Conservation (phyloP, 2,329 filamentous ascomycete species). For the Ilyonectria robusta region DNA sequence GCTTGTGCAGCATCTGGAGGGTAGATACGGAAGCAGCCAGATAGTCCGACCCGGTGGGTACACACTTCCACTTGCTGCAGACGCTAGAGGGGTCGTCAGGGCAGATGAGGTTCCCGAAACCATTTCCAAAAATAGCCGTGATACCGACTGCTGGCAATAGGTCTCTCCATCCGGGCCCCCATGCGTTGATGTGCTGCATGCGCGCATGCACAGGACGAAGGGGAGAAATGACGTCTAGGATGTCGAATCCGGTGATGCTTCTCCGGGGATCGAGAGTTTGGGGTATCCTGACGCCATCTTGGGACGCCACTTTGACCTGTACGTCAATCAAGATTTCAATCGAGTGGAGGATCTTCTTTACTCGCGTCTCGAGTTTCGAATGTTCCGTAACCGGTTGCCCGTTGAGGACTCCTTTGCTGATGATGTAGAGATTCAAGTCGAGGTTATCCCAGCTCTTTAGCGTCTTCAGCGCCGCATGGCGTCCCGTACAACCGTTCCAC, state of each 20-base stretch:
- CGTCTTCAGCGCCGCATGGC: neutral
- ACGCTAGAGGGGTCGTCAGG: neutral
- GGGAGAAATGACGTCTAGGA: neutral
- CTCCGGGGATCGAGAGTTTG: neutral
- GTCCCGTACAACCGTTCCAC: neutral
- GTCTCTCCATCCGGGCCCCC: conserved; percentile 6
- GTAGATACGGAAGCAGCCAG: neutral
- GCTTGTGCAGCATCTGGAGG: conserved; percentile 1
- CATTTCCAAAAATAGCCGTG: neutral
- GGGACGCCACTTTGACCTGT: neutral
- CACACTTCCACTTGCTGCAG: conserved; percentile 1
- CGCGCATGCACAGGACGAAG: conserved; percentile 1
- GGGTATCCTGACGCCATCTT: conserved; percentile 5
- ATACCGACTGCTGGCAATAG: neutral
- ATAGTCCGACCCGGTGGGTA: neutral
- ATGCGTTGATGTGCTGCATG: neutral
- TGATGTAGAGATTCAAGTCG: conserved; percentile 1
- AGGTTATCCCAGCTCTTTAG: conserved; percentile 9
- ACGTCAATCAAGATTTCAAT: conserved; percentile 4
- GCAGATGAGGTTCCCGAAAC: conserved; percentile 1
- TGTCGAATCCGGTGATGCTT: neutral
- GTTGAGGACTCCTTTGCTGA: neutral
- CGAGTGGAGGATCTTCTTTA: conserved; percentile 2
- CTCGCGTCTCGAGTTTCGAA: neutral
- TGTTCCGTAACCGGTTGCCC: neutral